phyloP scores from a whole-genome alignment of 2,329 filamentous ascomycete genomes.

The Aspergillus bombycis region DNA sequence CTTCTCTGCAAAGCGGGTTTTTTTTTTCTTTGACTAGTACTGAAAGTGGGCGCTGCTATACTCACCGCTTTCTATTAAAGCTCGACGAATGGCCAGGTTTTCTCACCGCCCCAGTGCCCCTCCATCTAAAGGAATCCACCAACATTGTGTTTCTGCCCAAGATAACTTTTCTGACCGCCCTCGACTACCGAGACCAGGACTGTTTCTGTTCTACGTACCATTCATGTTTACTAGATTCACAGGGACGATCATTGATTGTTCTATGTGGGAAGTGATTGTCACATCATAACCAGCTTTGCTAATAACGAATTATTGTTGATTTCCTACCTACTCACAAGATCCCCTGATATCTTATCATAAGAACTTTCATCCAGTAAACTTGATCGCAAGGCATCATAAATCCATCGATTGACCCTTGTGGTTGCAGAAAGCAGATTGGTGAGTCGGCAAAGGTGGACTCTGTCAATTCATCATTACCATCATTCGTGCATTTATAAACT shows the following conservation, averaged over 20 bases:
- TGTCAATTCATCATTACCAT: not conserved
- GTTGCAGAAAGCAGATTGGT: not conserved
- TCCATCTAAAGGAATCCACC: conserved; percentile 3
- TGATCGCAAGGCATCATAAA: not conserved
- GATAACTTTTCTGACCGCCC: conserved; percentile 15
- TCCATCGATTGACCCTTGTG: not conserved
- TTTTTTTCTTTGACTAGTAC: conserved; percentile 25
- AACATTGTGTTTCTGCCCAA: conserved; percentile 15
- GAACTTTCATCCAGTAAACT: not conserved
- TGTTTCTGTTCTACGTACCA: not conserved
- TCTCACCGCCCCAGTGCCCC: conserved; percentile 14
- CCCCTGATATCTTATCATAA: not conserved
- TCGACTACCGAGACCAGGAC: not conserved
- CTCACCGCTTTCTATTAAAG: conserved; percentile 19
- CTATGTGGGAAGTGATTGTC: not conserved
- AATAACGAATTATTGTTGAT: not conserved
- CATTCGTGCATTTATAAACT: not conserved
- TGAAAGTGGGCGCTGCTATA: conserved; percentile 5
- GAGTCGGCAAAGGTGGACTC: not conserved
- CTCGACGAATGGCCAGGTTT: not conserved
- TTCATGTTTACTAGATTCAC: not conserved
- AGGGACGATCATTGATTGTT: not conserved
- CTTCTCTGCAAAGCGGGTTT: conserved; percentile 37
- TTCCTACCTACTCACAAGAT: not conserved
- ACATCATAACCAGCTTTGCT: not conserved